These are phyloP conservation scores for Rhizophagus prolifer DNA, from an alignment of 192 early-diverging fungal species.

Conservation along the genomic window DNA sequence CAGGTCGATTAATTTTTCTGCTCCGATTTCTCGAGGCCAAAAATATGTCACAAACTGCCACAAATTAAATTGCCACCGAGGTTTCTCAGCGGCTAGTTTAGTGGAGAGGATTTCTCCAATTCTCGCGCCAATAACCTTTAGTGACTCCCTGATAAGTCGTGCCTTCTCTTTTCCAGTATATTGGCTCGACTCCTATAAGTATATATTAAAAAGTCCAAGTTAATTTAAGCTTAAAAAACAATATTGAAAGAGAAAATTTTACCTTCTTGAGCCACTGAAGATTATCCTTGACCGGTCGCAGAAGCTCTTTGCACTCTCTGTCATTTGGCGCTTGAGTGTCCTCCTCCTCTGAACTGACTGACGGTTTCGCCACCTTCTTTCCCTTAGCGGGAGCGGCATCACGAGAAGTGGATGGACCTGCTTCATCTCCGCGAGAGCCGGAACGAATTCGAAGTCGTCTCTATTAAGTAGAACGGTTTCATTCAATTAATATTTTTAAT, in stretches of 20 bases:
- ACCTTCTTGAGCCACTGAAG: conserved; percentile 53
- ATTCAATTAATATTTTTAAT: no score
- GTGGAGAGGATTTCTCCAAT: conserved; percentile 38
- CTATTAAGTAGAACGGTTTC: no score
- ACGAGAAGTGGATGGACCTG: no score
- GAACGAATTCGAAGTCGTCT: no score
- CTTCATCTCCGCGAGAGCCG: no score
- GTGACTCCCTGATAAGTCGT: conserved; percentile 43
- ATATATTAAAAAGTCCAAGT: background rate
- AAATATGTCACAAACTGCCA: conserved; percentile 30
- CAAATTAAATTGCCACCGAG: conserved; percentile 21
- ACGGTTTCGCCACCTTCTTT: background rate
- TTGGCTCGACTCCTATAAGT: conserved; percentile 32
- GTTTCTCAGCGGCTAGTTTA: conserved; percentile 18
- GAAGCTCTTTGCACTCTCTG: conserved; percentile 62
- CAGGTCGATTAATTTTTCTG: conserved; percentile 2
- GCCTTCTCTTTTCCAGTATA: conserved; percentile 41
- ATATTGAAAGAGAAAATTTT: background rate
- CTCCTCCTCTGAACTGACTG: background rate
- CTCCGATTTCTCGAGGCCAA: conserved; percentile 10
- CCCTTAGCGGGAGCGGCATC: background rate
- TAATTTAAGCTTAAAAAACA: background rate
- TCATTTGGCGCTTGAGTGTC: conserved; percentile 36
- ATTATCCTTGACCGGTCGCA: conserved; percentile 65
- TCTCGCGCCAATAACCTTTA: conserved; percentile 53